Percentiles rank a stretch among this genome's conserved stretches.
Evolutionary conservation across 352 stramenopile genomes (phyloP).

Genomic region (Phytopythium litorale): DNA sequence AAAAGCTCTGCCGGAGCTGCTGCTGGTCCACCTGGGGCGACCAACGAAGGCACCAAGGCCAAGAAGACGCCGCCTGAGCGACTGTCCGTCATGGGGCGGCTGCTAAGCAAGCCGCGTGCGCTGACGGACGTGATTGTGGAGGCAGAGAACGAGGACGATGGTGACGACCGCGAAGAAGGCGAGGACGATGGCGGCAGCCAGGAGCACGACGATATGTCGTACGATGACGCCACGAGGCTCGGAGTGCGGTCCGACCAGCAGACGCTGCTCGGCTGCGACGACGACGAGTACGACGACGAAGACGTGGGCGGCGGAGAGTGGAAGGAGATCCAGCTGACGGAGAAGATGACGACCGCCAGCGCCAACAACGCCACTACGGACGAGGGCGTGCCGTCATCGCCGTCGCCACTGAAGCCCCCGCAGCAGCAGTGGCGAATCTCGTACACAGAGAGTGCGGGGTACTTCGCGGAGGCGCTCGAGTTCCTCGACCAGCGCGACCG

Average conservation of each 20-base stretch:
- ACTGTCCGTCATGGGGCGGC: slow-evolving; percentile 37
- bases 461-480: slow-evolving; percentile 37
- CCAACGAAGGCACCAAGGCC: not conserved
- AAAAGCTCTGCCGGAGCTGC: not conserved
- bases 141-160: slow-evolving; percentile 22
- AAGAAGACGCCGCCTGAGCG: not conserved
- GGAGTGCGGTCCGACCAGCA: slow-evolving; percentile 3
- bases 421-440: slow-evolving; percentile 22
- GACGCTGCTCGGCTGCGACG: slow-evolving; percentile 4
- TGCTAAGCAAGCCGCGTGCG: slow-evolving; percentile 36
- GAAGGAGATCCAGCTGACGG: slow-evolving; percentile 52
- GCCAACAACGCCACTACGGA: not conserved
- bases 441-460: slow-evolving; percentile 38
- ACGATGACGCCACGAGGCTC: not conserved
- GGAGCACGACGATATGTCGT: slow-evolving; percentile 5
- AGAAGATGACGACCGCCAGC: slow-evolving; percentile 7
- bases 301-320: slow-evolving; percentile 38
- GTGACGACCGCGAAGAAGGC: slow-evolving; percentile 11
- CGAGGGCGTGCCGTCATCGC: not conserved
- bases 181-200: slow-evolving; percentile 5
- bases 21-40: not conserved
- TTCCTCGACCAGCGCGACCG: slow-evolving; percentile 36
- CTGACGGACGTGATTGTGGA: slow-evolving; percentile 37
- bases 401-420: slow-evolving; percentile 7
- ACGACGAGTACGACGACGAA: slow-evolving; percentile 12